These are phyloP conservation scores for Dactylis glomerata DNA, from an alignment of 176 grass and related monocot genomes.

Conservation along the genomic window DNA sequence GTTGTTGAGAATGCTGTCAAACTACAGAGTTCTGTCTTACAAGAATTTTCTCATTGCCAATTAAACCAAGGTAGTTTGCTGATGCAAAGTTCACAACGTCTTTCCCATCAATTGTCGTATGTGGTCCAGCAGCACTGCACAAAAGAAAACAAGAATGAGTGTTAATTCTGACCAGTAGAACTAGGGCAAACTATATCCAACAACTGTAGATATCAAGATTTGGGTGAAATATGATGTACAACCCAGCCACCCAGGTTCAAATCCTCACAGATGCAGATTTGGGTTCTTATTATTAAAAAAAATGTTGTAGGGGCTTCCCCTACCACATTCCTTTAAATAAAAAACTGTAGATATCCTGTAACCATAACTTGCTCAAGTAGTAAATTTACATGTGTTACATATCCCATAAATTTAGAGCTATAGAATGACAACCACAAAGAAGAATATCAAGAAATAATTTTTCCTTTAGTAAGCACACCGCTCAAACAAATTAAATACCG, in stretches of 20 bases:
- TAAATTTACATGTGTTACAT: neutral
- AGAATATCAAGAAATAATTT: neutral
- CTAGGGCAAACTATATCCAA: neutral
- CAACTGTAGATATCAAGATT: conserved; percentile 21
- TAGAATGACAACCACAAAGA: neutral
- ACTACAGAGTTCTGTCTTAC: conserved; percentile 49
- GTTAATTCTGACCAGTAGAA: conserved; percentile 14
- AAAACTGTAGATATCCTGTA: conserved; percentile 18
- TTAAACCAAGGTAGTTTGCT: conserved; percentile 88
- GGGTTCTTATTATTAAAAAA: no score
- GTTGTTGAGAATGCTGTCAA: conserved; percentile 19
- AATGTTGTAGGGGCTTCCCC: no score
- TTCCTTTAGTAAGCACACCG: neutral
- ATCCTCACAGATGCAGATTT: no score
- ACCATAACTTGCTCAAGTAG: neutral
- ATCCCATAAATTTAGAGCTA: neutral
- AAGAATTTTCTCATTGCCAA: conserved; percentile 85
- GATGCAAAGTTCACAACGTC: conserved; percentile 95
- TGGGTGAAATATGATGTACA: no score
- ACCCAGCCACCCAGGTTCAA: no score
- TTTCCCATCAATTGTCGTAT: conserved; percentile 73
- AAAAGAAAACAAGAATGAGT: conserved; percentile 16
- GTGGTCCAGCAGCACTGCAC: conserved; percentile 75
- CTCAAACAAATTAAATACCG: conserved; percentile 2
- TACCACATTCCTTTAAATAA: no score